Evolutionary conservation across 1,284 basidiomycete species (phyloP), one percentile per base, ranked within the genome.

Genomic region (Chalciporus sp.): DNA sequence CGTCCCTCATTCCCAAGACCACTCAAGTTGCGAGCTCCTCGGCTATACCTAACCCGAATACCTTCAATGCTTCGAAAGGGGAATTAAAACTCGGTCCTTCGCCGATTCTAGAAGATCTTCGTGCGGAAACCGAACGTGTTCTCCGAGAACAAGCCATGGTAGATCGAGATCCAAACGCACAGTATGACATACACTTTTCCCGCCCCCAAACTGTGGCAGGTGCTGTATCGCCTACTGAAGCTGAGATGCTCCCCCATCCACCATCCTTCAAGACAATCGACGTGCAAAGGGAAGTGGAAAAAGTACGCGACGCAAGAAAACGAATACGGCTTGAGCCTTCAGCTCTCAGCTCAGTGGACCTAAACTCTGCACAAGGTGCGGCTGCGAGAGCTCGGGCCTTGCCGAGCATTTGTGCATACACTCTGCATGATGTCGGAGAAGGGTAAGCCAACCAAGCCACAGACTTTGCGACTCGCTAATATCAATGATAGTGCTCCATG

Each of bases 391-490:
- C 85, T 3, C 80, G 83, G 28, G 86, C 84, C 37, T 72, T 95
- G 52, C 95, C 95, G 1, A 96, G 94, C 63, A 86, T 97, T 47
- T 95, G 95, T 60, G 87, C 92, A 3, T 97, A 96, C 69, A 97
- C 95, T 2, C 70, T 98, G 29, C 93, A 96, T 68, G 94, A 98
- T 65, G 86, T 90, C 7, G 86, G 88, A 33, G 94, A 97, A 75
- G 90, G 91, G 93, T 95, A 68, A 64, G 87, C 55, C 29, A 29
- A 52, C 28, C 43, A 26, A 14, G 28, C 4, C 26, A 37, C 33
- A 5, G 23, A 52, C 47, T 61, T 55, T 35, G 56, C 8, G 57
- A 29, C 51, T 42, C 26, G 37, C 57, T 53, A 54, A 44, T 45
- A 60, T 52, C 42, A n/a, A 51, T 53, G 27, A 27, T 64, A 96